Conservation (phyloP, 192 early-diverging fungal species). For the Mortierella hygrophila region DNA sequence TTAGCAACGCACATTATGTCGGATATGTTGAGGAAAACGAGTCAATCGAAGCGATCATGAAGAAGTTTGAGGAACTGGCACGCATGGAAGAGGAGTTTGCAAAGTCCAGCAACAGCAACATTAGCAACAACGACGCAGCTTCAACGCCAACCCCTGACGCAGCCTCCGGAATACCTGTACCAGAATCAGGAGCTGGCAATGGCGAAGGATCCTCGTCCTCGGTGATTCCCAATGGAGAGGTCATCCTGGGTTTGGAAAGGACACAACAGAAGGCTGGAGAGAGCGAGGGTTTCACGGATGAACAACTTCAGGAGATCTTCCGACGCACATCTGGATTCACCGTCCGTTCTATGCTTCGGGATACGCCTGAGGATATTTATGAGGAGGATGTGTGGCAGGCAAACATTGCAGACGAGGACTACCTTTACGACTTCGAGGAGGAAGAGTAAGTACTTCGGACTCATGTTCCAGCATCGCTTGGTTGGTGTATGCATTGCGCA, state of each 20-base stretch:
- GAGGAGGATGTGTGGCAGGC: conserved; percentile 85
- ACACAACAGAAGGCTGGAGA: conserved; percentile 27
- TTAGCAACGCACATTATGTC: conserved; percentile 85
- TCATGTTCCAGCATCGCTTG: neutral
- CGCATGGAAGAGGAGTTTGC: conserved; percentile 87
- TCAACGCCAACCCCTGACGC: neutral
- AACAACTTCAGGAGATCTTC: conserved; percentile 93
- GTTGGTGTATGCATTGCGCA: neutral
- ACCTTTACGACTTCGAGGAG: conserved; percentile 80
- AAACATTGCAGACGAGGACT: conserved; percentile 78
- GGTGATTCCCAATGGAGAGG: conserved; percentile 16
- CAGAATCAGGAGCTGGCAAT: neutral
- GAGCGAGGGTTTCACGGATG: conserved; percentile 70
- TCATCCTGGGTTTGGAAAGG: conserved; percentile 42
- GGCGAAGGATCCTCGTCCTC: conserved; percentile 3
- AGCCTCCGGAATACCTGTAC: neutral
- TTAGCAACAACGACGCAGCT: neutral
- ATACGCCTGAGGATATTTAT: conserved; percentile 73
- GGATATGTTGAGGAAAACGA: conserved; percentile 98
- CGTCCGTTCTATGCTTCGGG: conserved; percentile 69
- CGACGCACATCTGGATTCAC: conserved; percentile 92
- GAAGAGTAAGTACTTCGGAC: conserved; percentile 71
- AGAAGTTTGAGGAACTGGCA: conserved; percentile 97
- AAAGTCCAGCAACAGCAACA: conserved; percentile 20
- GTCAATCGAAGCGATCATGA: conserved; percentile 97